Conservation (phyloP, 1,139 yeast genomes). For the Lodderomyces orthopsilosis region DNA sequence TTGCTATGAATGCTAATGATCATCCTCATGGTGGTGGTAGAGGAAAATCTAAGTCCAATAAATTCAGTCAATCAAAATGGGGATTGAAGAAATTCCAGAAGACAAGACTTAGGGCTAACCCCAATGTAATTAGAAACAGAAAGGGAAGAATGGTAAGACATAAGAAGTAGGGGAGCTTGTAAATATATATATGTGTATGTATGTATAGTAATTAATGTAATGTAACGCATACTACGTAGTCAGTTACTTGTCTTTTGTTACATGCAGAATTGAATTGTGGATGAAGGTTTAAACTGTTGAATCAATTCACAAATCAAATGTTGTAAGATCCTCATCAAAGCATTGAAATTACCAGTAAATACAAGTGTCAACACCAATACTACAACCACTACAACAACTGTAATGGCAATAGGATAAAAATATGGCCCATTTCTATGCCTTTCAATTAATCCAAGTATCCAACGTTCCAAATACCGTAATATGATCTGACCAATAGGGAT, state of each 20-base stretch:
- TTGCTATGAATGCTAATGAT: constrained; percentile 95
- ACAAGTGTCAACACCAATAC: constrained; percentile 12
- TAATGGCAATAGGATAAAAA: constrained; percentile 11
- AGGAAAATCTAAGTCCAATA: constrained; percentile 97
- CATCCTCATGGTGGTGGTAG: constrained; percentile 99
- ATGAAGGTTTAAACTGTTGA: constrained; percentile 7
- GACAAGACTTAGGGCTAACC: constrained; percentile 52
- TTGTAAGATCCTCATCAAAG: constrained; percentile 11
- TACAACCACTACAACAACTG: constrained; percentile 10
- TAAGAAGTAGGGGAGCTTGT: constrained; percentile 8
- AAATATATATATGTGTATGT: constrained; percentile 4
- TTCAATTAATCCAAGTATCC: constrained; percentile 10
- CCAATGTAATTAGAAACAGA: constrained; percentile 12
- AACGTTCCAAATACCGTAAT: constrained; percentile 7
- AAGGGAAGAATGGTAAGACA: constrained; percentile 13
- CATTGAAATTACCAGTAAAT: constrained; percentile 19
- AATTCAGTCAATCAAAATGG: constrained; percentile 94
- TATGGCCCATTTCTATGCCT: constrained; percentile 11
- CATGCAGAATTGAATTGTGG: constrained; percentile 14
- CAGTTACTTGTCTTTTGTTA: too few species aligned
- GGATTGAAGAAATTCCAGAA: constrained; percentile 93
- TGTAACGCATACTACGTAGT: too few species aligned
- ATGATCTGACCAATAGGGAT: background rate
- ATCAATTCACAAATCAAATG: constrained; percentile 18
- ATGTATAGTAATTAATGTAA: background rate